These are phyloP conservation scores for Apiospora malaysiana DNA, from an alignment of 2,329 filamentous ascomycete genomes.

Conservation along the genomic window DNA sequence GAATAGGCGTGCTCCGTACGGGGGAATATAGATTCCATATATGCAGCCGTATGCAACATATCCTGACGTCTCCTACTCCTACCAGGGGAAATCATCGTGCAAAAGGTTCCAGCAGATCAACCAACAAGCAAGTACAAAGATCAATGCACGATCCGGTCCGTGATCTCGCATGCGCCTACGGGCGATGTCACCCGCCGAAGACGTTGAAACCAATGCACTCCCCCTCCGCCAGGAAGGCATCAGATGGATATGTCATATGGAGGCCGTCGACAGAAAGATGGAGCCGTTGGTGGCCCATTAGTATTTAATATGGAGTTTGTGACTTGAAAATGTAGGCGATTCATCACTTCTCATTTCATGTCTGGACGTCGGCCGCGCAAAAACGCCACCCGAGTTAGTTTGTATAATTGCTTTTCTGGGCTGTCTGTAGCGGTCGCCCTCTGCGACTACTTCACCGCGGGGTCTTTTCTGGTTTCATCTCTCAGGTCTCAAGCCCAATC, in stretches of 20 bases:
- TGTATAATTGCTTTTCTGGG: neutral
- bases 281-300: neutral
- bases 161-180: neutral
- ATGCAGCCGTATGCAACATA: neutral
- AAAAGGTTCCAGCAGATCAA: neutral
- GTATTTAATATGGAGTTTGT: neutral
- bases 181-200: neutral
- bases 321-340: neutral
- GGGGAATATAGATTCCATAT: neutral
- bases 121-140: neutral
- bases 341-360: neutral
- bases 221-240: neutral
- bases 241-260: neutral
- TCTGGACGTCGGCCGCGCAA: neutral
- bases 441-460: neutral
- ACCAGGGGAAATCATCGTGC: neutral
- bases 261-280: neutral
- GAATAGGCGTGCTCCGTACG: neutral
- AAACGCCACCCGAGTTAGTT: too few species aligned
- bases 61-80: neutral
- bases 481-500: neutral
- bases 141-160: constrained; percentile 13
- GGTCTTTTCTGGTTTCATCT: constrained; percentile 1
- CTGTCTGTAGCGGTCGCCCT: neutral
- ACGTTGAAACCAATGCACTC: neutral